phyloP scores from a whole-genome alignment of 805 yeast species.

The Yarrowia sp. region DNA sequence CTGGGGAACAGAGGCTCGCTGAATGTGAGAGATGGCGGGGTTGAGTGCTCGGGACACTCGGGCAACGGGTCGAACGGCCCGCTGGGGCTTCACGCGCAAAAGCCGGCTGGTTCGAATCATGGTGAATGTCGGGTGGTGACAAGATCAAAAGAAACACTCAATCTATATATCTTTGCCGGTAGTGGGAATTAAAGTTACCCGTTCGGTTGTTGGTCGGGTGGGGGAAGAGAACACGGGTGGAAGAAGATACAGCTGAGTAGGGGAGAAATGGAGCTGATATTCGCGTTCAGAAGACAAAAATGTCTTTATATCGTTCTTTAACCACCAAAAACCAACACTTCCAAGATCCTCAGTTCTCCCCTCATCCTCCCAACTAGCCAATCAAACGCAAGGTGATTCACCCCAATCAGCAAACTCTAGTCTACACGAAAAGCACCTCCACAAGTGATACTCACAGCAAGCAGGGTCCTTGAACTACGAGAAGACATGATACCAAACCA shows the following conservation, averaged over 20 bases:
- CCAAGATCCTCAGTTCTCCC: background rate
- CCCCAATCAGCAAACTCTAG: constrained; percentile 22
- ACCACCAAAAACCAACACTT: background rate
- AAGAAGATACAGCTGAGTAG: too few relatives aligned
- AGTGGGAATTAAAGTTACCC: constrained; percentile 3
- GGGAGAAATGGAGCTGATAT: too few relatives aligned
- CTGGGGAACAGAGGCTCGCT: background rate
- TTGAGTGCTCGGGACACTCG: background rate
- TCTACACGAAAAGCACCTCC: constrained; percentile 5
- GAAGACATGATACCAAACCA: too few relatives aligned
- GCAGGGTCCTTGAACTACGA: background rate
- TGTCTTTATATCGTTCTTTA: background rate
- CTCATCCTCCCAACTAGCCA: background rate
- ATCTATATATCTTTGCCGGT: background rate
- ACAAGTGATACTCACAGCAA: background rate
- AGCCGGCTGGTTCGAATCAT: constrained; percentile 31
- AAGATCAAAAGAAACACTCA: background rate
- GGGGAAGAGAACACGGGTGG: background rate
- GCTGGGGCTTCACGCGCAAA: constrained; percentile 26
- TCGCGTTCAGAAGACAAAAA: background rate
- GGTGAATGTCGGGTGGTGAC: background rate
- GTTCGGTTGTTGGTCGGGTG: constrained; percentile 36
- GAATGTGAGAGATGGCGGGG: background rate
- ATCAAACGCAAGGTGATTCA: constrained; percentile 25
- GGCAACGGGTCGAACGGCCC: background rate